Evolutionary conservation across 768 basidiomycete species (phyloP).

Genomic region (Mycena amicta): DNA sequence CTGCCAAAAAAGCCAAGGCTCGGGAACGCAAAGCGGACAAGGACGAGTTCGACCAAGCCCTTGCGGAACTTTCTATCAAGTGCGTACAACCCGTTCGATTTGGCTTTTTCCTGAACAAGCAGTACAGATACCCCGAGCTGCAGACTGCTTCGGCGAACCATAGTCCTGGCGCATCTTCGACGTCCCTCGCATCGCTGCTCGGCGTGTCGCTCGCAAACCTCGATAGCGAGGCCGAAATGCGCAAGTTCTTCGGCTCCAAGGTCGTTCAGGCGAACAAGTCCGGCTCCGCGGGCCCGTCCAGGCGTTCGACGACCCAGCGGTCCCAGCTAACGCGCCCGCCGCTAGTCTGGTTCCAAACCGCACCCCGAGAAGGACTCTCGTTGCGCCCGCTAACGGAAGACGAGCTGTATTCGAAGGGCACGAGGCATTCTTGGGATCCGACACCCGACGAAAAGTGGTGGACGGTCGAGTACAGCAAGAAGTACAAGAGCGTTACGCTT

Average conservation of each 20-base stretch:
- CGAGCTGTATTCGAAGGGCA: conserved; percentile 51
- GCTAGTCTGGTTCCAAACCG: conserved; percentile 72
- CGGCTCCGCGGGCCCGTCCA: conserved; percentile 33
- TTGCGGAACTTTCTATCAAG: conserved; percentile 85
- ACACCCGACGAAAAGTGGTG: conserved; percentile 75
- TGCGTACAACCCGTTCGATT: conserved; percentile 32
- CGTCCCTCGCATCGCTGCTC: conserved; percentile 56
- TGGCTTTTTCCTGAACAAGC: not conserved
- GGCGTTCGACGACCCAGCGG: conserved; percentile 49
- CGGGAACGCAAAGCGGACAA: conserved; percentile 66
- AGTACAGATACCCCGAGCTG: conserved; percentile 53
- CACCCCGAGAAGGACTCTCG: conserved; percentile 72
- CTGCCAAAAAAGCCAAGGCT: conserved; percentile 63
- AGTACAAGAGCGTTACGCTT: conserved; percentile 79
- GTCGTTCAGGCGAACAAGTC: conserved; percentile 72
- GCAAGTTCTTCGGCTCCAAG: conserved; percentile 90
- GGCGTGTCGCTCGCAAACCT: conserved; percentile 81
- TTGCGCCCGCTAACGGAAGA: conserved; percentile 57
- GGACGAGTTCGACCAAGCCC: conserved; percentile 83
- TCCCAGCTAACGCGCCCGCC: conserved; percentile 81
- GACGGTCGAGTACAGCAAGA: conserved; percentile 85
- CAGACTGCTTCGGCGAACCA: conserved; percentile 40
- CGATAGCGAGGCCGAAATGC: conserved; percentile 88
- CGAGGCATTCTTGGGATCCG: conserved; percentile 41
- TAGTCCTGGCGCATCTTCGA: conserved; percentile 21